phyloP scores from a whole-genome alignment of 371 early-diverging fungal genomes.

The Mortierella polycephala region DNA sequence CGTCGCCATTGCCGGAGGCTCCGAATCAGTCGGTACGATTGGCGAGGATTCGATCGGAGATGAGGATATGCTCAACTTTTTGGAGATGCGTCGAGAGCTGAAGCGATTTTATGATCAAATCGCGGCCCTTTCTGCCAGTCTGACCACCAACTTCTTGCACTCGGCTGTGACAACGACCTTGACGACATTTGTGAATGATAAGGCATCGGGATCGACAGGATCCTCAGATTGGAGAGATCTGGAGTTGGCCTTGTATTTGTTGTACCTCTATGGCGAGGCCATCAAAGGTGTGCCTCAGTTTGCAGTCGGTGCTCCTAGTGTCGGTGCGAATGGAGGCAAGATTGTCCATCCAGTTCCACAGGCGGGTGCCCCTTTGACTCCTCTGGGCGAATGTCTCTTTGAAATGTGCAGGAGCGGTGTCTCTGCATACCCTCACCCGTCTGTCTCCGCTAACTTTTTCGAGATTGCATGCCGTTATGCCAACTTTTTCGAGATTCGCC shows the following conservation, averaged over 20 bases:
- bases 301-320: conserved; percentile 50
- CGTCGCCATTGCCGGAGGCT: conserved; percentile 41
- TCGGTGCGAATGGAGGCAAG: conserved; percentile 56
- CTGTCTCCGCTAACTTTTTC: conserved; percentile 79
- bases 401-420: conserved; percentile 78
- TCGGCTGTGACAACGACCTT: conserved; percentile 69
- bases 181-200: conserved; percentile 61
- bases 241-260: conserved; percentile 82
- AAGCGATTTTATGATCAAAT: conserved; percentile 80
- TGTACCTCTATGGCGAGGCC: conserved; percentile 82
- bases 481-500: conserved; percentile 77
- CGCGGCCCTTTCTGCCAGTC: conserved; percentile 69
- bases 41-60: conserved; percentile 46
- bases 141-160: conserved; percentile 69
- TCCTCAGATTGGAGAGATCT: conserved; percentile 78
- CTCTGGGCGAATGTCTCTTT: conserved; percentile 77
- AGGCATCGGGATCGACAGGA: conserved; percentile 58
- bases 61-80: conserved; percentile 47
- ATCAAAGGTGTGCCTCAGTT: conserved; percentile 70
- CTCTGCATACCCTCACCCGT: conserved; percentile 83
- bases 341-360: conserved; percentile 35
- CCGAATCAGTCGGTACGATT: conserved; percentile 45
- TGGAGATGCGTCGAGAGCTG: conserved; percentile 64
- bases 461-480: conserved; percentile 82
- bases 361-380: conserved; percentile 59